A percentile compares a stretch with the other conserved stretches of the same genome.
Conservation (phyloP, 2,329 filamentous ascomycete species). For the Paraconiothyrium sp. region DNA sequence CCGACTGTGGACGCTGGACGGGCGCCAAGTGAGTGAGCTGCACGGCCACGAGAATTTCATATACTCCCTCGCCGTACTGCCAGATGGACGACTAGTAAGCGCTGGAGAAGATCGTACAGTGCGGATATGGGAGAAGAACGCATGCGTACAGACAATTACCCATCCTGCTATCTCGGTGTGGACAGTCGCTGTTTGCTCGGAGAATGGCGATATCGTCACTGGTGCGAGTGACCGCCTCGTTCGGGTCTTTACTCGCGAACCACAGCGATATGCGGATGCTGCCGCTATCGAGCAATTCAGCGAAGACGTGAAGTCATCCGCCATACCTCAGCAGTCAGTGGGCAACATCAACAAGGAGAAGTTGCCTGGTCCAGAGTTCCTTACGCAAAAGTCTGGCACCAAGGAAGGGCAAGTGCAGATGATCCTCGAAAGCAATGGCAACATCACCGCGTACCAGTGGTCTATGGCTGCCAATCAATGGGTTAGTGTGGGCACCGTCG, state of each 20-base stretch:
- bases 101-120: constrained; percentile 94
- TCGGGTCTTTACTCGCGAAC: constrained; percentile 81
- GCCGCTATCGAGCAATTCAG: constrained; percentile 79
- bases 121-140: constrained; percentile 81
- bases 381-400: constrained; percentile 83
- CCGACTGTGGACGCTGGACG: constrained; percentile 84
- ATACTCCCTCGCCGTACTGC: constrained; percentile 80
- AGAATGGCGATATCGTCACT: constrained; percentile 91
- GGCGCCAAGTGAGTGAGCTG: constrained; percentile 78
- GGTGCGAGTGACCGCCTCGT: constrained; percentile 89
- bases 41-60: constrained; percentile 95
- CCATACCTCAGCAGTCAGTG: constrained; percentile 87
- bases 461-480: constrained; percentile 73
- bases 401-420: constrained; percentile 97
- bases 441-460: constrained; percentile 89
- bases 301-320: constrained; percentile 80
- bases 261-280: constrained; percentile 74
- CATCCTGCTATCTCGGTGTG: constrained; percentile 97
- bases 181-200: constrained; percentile 82
- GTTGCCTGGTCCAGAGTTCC: constrained; percentile 86
- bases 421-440: constrained; percentile 83
- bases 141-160: constrained; percentile 94
- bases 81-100: constrained; percentile 88
- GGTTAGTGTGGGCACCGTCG: constrained; percentile 92
- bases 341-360: constrained; percentile 86